Base-by-base conservation (phyloP, 352 stramenopile genomes). In the Phytopythium oedochilum region DNA sequence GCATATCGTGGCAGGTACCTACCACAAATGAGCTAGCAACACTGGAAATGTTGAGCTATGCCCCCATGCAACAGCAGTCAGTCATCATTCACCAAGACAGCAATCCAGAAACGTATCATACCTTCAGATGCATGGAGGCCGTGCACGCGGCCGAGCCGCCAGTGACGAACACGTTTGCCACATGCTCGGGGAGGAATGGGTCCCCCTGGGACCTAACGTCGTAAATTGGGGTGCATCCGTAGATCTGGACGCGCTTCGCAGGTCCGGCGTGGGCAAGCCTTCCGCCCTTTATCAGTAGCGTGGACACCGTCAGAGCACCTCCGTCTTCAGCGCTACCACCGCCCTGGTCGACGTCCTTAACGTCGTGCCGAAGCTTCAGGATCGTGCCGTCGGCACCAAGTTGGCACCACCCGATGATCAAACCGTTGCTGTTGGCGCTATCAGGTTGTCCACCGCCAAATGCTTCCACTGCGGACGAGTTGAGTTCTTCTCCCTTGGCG, bases 321-420 rank as follows among this genome's bases (percentile, higher is more conserved):
- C 18, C 26, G 20, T 55, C 39, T 5, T 42, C 42, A 49, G 42
- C 17, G 12, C 39, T 52, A 29, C 36, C 42, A n/a, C 63, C 52
- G 26, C 49, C 55, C 1, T 23, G 35, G 45, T 60, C 45, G 29
- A 57, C 38, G 17, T 64, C 45, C 28, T 65, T 66, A 1, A 60
- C 49, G 11, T 60, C 63, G 57, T 82, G 70, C 25, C 80, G 72
- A 18, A 77, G 22, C 38, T 86, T 86, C 8, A 92, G 44, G 50
- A 92, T 89, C 4, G 85, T 88, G 15, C 85, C 85, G 29, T 90
- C 83, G 34, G 75, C 81, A 34, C 82, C 85, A 15, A 92, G 64
- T 45, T 94, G 85, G 26, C 85, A 94, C 85, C 85, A 92, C 36
- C 69, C 61, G 25, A 91, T 74, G 5, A 61, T 55, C 22, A 53